Conservation (phyloP, 1,284 basidiomycete species). For the Rhodotorula sp. region DNA sequence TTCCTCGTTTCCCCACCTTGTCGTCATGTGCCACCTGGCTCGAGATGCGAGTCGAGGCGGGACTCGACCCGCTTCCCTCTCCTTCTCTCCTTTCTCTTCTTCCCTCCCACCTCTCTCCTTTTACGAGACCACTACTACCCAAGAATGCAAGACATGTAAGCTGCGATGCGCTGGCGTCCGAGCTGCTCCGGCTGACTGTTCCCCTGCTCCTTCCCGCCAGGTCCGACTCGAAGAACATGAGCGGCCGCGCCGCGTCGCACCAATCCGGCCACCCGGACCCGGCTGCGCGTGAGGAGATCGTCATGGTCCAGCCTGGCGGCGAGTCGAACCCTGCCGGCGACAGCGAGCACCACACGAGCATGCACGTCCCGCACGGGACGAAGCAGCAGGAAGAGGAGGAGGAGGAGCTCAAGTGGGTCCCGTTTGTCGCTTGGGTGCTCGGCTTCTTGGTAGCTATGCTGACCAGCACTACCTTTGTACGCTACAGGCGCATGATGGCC, state of each 20-base stretch:
- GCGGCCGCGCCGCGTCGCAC: neutral
- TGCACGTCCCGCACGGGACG: constrained; percentile 7
- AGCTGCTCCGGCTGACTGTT: neutral
- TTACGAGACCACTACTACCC: neutral
- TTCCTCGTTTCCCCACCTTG: neutral
- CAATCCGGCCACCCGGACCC: neutral
- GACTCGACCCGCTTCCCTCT: neutral
- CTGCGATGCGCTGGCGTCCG: too few relatives aligned
- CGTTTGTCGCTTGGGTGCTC: neutral
- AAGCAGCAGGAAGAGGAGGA: constrained; percentile 11
- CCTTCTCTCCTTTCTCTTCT: neutral
- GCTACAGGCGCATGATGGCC: constrained; percentile 4
- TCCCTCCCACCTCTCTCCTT: neutral
- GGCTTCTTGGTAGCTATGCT: neutral
- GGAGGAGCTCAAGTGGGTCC: constrained; percentile 16
- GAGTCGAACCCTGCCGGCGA: neutral
- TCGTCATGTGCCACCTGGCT: neutral
- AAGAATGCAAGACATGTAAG: neutral
- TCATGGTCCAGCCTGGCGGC: neutral
- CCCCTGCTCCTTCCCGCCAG: neutral
- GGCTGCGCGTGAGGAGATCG: neutral
- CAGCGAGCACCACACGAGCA: constrained; percentile 3
- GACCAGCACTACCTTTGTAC: neutral
- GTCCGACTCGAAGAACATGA: neutral
- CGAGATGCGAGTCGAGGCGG: neutral